Evolutionary conservation across 106 monocot species (phyloP), one percentile per base, ranked within the genome.

Genomic region (Phalaenopsis equestris): DNA sequence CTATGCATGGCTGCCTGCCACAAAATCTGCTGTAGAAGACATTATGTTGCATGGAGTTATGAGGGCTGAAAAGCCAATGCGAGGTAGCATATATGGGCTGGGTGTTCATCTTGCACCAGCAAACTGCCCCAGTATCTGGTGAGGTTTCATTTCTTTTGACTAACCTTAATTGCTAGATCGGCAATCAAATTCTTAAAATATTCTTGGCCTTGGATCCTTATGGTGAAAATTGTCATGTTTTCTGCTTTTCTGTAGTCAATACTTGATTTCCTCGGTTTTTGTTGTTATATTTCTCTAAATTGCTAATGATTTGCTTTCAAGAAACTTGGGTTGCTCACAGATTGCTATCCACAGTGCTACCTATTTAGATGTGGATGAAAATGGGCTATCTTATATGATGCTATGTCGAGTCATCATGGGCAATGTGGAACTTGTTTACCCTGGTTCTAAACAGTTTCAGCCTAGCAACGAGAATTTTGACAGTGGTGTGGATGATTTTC

Each of bases 1-100:
- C 46, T 99, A 93, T 89, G 99, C 91, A 47, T 99, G 99, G 99
- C 80, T 95, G 75, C 55, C 95, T 82, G 87, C 86, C 77, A 85
- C 91, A 23, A 93, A 82, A 64, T 85, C 83, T 79, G 82, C 77
- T 73, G 85, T 89, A 36, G 86, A 90, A 68, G 87, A 87, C 12
- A 73, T 94, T n/a, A 94, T 95, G 91, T 43, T 82, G 55, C 67
- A 55, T 16, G 93, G 90, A 3, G 56, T 82, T 64, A 83, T 83
- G 55, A 87, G 78, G 75, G 55, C 85, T 65, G 79, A 81, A 72
- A 86, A 77, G 65, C 84, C 88, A 64, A 11, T 38, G 9, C 67
- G 78, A 19, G 81, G 56, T 30, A 78, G 72, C 67, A 45, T 24
- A 3, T 85, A 82, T 85, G 87, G 93, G 12, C 73, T 75, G 67